A percentile compares a stretch with the other conserved stretches of the same genome.
Evolutionary conservation across 805 yeast genomes (phyloP).

Genomic region (Pichia phayaonensis): DNA sequence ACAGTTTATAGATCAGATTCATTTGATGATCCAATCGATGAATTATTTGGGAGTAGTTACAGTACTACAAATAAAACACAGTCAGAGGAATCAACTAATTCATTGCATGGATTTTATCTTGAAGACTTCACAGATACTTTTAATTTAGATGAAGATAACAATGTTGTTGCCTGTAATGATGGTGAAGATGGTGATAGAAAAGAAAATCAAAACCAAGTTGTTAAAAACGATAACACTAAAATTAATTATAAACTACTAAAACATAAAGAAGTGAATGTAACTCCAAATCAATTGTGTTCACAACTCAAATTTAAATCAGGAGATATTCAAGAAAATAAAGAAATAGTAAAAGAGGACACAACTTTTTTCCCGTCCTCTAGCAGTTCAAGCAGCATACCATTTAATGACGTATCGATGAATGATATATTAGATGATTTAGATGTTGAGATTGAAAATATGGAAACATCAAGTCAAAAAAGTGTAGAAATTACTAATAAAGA

Average conservation of each 20-base stretch:
- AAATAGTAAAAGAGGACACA: background rate
- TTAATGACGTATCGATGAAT: constrained; percentile 3
- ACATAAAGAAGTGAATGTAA: background rate
- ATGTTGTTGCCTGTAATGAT: background rate
- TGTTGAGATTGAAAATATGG: background rate
- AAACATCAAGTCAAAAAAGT: background rate
- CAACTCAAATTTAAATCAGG: background rate
- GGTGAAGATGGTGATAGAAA: background rate
- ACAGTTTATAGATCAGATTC: constrained; percentile 11
- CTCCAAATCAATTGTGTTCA: background rate
- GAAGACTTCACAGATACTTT: constrained; percentile 5
- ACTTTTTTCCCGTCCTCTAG: background rate
- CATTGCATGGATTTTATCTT: constrained; percentile 2
- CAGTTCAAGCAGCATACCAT: constrained; percentile 1
- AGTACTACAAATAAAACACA: background rate
- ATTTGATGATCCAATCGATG: constrained; percentile 1
- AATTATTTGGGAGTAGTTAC: background rate
- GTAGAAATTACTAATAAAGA: too few species aligned
- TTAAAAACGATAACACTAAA: background rate
- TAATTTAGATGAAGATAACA: background rate
- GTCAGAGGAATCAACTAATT: background rate
- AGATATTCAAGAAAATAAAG: background rate
- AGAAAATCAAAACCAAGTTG: background rate
- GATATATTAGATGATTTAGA: constrained; percentile 1
- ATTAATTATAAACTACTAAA: background rate